Evolutionary conservation across 2,329 filamentous ascomycete genomes (phyloP), one percentile per base, ranked within the genome.

Genomic region (Clarireedia homoeocarpa): DNA sequence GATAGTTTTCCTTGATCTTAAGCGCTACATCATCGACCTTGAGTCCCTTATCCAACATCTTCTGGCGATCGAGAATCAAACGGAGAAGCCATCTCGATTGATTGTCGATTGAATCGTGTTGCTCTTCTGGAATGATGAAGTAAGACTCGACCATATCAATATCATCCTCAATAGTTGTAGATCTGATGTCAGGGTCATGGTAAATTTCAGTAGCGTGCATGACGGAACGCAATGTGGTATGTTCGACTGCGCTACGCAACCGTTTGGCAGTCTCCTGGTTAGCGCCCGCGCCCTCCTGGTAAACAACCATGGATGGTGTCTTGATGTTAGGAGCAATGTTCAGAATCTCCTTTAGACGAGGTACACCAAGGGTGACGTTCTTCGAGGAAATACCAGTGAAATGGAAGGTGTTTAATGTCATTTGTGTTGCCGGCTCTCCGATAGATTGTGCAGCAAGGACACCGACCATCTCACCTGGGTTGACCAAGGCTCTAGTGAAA

Each of bases 351-450:
- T 99, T 99, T 50, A 99, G 83, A 84, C 94, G 92, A 45, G 94
- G 94, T 45, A 99, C 94, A 90, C 94, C 94, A 49, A 99, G 85
- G 0, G 94, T 99, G 55, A 99, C 92, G 79, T 99, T 99, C 86
- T 99, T 99, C 24, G 92, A 96, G 39, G 95, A 96, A 59, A 99
- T 91, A 96, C 94, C 94, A 72, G 94, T 91, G 72, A 99, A 99
- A 79, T 99, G 94, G 87, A 99, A 99, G 24, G 94, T 99, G 76
- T 99, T 99, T 59, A 99, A 77, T 1, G 94, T 99, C 94, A 99
- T 99, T 78, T 99, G 94, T 1, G 94, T 99, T 23, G 94, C 95
- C 42, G 94, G 94, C 73, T 99, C 94, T 76, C 94, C 94, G 70
- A 99, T 99, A 34, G 94, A 99, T 75, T 99, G 94, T 6, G 95